A percentile compares a stretch with the other conserved stretches of the same genome.
Evolutionary conservation across 305 asterid genomes (phyloP).

Genomic region (Vinca major): DNA sequence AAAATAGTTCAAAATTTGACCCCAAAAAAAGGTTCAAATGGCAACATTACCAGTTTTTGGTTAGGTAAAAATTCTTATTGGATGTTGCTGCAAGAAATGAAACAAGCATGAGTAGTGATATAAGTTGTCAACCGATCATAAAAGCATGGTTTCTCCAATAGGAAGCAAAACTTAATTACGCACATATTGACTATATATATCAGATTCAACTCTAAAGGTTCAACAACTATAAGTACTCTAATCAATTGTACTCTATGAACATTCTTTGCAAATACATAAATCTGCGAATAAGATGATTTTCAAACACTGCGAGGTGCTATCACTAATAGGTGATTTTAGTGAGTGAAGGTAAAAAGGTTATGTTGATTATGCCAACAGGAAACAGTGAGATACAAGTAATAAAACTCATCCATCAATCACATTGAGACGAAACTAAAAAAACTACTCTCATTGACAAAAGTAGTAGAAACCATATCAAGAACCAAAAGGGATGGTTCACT

Average conservation of each 20-base stretch:
- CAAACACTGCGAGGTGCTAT: background rate
- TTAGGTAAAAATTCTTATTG: background rate
- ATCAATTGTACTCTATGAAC: background rate
- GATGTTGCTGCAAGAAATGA: background rate
- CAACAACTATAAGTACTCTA: background rate
- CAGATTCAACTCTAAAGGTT: background rate
- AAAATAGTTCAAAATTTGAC: background rate
- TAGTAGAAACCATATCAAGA: background rate
- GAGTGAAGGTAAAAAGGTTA: background rate
- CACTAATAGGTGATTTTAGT: background rate
- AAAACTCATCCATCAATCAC: background rate
- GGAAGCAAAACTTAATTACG: background rate
- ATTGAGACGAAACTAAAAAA: background rate
- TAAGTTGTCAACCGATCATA: background rate
- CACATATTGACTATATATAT: background rate
- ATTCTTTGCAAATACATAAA: background rate
- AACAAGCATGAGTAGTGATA: background rate
- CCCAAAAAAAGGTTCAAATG: too few relatives aligned
- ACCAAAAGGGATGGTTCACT: background rate
- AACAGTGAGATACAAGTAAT: background rate
- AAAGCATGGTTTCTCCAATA: background rate
- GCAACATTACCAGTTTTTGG: background rate
- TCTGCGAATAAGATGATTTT: background rate
- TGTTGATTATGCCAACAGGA: background rate
- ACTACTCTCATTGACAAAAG: background rate